These are phyloP conservation scores for Symbiodinium natans DNA, from an alignment of 73 alveolate genomes.

Conservation along the genomic window DNA sequence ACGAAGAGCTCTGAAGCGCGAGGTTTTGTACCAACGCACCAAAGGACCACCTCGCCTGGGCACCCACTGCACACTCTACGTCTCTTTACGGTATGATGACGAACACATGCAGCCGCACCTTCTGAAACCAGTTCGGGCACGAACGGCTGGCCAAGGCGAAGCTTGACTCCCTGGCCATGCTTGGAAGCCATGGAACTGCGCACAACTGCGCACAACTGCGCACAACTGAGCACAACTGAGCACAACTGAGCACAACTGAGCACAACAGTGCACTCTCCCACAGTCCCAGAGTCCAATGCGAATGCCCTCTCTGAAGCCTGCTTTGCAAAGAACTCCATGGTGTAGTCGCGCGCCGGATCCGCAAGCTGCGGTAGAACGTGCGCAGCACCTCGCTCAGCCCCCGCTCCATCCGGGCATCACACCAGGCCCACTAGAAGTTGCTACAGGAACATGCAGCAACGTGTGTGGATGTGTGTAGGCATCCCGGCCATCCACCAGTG, in stretches of 20 bases:
- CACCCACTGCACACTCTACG: no score
- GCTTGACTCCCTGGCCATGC: background rate
- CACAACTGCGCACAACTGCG: no score
- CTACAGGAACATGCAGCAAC: no score
- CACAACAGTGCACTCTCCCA: no score
- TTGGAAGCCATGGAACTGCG: background rate
- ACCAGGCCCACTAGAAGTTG: no score
- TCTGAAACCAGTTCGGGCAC: background rate
- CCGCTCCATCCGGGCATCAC: no score
- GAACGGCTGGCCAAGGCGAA: background rate
- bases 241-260: no score
- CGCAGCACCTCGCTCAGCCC: background rate
- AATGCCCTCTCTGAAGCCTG: background rate
- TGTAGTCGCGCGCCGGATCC: background rate
- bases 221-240: no score
- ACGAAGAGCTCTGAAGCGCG: background rate
- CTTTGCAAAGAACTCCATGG: background rate
- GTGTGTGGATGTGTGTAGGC: no score
- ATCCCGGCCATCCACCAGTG: background rate
- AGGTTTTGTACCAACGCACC: conserved; percentile 1
- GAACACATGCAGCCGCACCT: background rate
- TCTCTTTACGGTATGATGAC: no score
- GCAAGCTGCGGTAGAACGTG: background rate
- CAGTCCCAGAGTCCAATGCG: background rate
- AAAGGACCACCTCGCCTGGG: conserved; percentile 1